Evolutionary conservation across 257 asterid species (phyloP).

Genomic region (Primulina eburnea): DNA sequence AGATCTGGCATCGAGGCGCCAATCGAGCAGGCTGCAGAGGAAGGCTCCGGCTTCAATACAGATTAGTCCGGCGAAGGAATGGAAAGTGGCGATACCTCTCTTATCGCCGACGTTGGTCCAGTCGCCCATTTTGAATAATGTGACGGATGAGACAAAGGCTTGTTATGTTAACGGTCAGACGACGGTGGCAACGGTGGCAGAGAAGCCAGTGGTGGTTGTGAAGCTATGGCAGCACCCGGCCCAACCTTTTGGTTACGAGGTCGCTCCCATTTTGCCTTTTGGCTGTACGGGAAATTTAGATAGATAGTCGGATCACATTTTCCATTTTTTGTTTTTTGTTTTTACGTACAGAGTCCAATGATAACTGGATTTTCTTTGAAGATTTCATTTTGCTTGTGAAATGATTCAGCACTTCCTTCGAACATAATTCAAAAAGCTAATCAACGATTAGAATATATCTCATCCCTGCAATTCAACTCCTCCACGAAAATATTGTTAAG

Average conservation of each 20-base stretch:
- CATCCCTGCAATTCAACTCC: no score
- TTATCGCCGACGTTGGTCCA: constrained; percentile 63
- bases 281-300: constrained; percentile 40
- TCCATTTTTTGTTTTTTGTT: no score
- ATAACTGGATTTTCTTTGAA: no score
- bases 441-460: no score
- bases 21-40: constrained; percentile 55
- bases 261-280: constrained; percentile 54
- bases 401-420: no score
- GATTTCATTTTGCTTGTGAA: no score
- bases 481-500: no score
- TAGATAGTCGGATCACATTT: no score
- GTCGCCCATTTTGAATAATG: constrained; percentile 43
- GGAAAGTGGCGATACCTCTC: constrained; percentile 77
- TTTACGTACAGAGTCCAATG: no score
- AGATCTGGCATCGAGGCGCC: constrained; percentile 33
- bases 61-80: constrained; percentile 45
- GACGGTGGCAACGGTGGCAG: constrained; percentile 26
- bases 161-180: constrained; percentile 20
- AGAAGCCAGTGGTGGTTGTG: constrained; percentile 30
- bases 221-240: constrained; percentile 79
- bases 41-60: constrained; percentile 68
- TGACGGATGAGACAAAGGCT: constrained; percentile 34
- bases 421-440: no score
- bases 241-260: constrained; percentile 56